These are phyloP conservation scores for Linaria vulgaris DNA, from an alignment of 257 asterid genomes.

Conservation along the genomic window DNA sequence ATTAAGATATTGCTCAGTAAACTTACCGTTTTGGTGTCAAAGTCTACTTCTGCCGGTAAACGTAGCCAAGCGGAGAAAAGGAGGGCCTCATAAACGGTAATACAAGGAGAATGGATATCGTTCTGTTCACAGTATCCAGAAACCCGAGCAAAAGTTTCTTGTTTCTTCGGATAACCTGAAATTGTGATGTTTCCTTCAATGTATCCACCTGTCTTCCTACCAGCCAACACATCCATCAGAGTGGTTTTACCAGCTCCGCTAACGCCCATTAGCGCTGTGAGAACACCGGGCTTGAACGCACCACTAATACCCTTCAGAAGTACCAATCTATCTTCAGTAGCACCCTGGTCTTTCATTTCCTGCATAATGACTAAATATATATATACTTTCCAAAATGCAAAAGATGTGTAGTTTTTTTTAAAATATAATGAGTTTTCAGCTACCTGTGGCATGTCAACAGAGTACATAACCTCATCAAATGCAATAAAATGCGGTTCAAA, in stretches of 20 bases:
- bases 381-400: background rate
- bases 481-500: slow-evolving; percentile 54
- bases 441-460: slow-evolving; percentile 70
- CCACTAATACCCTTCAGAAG: slow-evolving; percentile 68
- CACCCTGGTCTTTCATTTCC: slow-evolving; percentile 52
- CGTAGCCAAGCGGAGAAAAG: slow-evolving; percentile 69
- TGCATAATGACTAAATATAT: slow-evolving; percentile 3
- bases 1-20: too few relatives aligned
- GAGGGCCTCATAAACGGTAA: slow-evolving; percentile 60
- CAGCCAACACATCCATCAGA: slow-evolving; percentile 72
- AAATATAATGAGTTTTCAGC: background rate
- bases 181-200: slow-evolving; percentile 54
- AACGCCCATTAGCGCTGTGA: slow-evolving; percentile 73
- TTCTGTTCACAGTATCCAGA: slow-evolving; percentile 74
- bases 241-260: slow-evolving; percentile 84
- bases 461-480: slow-evolving; percentile 48
- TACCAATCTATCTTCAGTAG: slow-evolving; percentile 43
- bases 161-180: slow-evolving; percentile 65
- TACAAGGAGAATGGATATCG: slow-evolving; percentile 67
- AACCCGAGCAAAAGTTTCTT: slow-evolving; percentile 67
- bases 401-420: too few relatives aligned
- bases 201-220: slow-evolving; percentile 74
- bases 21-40: slow-evolving; percentile 43
- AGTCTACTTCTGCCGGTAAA: slow-evolving; percentile 42
- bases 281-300: slow-evolving; percentile 62